These are phyloP conservation scores for Ophiostoma ulmi DNA, from an alignment of 2,329 filamentous ascomycete genomes.

Conservation along the genomic window DNA sequence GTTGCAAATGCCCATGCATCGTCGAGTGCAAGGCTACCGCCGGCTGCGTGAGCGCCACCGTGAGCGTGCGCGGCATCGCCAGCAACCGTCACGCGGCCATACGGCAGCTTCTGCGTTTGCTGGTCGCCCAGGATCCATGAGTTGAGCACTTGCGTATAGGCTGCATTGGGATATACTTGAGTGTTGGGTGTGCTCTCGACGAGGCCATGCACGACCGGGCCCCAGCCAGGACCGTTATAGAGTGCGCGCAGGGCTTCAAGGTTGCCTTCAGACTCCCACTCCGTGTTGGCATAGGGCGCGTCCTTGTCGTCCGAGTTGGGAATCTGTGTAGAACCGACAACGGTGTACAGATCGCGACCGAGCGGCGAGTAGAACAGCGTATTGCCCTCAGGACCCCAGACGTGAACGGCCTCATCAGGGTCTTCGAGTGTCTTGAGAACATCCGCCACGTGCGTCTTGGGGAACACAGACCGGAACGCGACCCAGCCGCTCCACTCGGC, in stretches of 20 bases:
- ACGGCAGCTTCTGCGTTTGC: not conserved
- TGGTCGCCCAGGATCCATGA: constrained; percentile 38
- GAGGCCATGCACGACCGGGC: constrained; percentile 38
- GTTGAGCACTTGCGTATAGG: constrained; percentile 37
- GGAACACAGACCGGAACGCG: constrained; percentile 43
- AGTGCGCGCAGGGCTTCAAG: constrained; percentile 36
- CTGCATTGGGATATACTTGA: constrained; percentile 41
- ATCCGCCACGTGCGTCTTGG: constrained; percentile 37
- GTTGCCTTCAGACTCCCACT: constrained; percentile 39
- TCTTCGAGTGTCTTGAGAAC: constrained; percentile 32
- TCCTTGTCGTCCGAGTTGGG: constrained; percentile 34
- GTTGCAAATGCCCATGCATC: constrained; percentile 41
- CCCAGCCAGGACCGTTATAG: constrained; percentile 38
- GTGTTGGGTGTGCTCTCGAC: constrained; percentile 40
- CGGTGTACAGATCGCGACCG: constrained; percentile 40
- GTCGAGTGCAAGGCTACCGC: constrained; percentile 39
- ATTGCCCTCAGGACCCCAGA: constrained; percentile 40
- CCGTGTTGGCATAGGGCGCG: constrained; percentile 27
- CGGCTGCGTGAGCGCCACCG: constrained; percentile 40
- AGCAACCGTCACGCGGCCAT: constrained; percentile 36
- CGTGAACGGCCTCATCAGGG: constrained; percentile 41
- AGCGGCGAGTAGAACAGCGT: constrained; percentile 42
- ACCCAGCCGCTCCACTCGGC: constrained; percentile 43
- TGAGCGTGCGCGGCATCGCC: constrained; percentile 38
- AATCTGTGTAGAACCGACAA: constrained; percentile 40